Evolutionary conservation across 2,329 filamentous ascomycete genomes (phyloP), one percentile per base, ranked within the genome.

Genomic region (Claviceps paspali): DNA sequence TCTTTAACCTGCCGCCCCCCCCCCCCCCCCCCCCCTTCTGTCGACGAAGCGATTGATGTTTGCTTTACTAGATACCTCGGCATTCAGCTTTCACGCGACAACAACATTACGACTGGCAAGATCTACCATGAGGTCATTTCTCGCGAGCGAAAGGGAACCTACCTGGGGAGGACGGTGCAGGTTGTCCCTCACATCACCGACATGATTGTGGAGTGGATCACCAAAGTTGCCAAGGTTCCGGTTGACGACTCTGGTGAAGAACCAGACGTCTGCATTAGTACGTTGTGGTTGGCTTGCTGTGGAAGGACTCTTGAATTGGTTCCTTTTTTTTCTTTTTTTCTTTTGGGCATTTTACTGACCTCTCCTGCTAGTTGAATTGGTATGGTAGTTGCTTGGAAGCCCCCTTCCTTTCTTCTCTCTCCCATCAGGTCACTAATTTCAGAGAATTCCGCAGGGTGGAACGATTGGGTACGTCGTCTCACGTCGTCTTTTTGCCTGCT

Each of bases 41-140:
- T 19, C 17, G 26, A 8, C 33, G 8, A 5, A 22, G 21, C 8
- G 5, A 22, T 22, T 22, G 8, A 32, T 15, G 15, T 38, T 14
- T 31, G 12, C 17, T 19, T 17, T 5, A 33, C 23, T 33, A 54
- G 59, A 26, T 93, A 93, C 55, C 76, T 94, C 38, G 79, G 79
- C 52, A 79, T 88, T 46, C 82, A 79, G 38, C 69, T 96, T 43
- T 84, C 76, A 7, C 70, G 79, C 43, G 86, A 94, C 49, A 85
- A 88, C 66, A 96, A 96, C 61, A 93, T 98, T 60, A 98, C 91
- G 3, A 94, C 88, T 5, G 91, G 91, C 54, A 95, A 96, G 66
- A 85, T 96, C 48, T 96, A 95, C 62, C 71, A 84, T 18, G 41
- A 33, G 27, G 15, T 19, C 29, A 18, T 38, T 45, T 24, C 17